phyloP scores from a whole-genome alignment of 495 filamentous ascomycete species.

The Penicillium lividum region DNA sequence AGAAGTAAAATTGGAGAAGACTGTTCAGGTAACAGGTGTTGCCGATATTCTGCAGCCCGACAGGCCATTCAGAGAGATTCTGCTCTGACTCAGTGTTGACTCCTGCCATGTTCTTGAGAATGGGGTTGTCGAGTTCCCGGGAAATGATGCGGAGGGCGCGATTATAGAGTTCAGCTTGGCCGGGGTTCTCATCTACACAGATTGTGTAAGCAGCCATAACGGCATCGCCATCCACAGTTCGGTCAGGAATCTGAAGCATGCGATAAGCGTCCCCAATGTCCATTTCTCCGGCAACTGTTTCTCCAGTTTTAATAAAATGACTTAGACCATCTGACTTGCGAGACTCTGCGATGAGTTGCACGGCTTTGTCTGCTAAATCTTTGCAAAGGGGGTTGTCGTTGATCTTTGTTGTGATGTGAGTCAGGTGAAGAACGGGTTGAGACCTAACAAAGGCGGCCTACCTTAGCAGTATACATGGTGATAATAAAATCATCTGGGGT shows the following conservation, averaged over 20 bases:
- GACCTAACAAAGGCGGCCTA: constrained; percentile 17
- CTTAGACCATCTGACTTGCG: constrained; percentile 56
- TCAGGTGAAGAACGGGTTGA: neutral
- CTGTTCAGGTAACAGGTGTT: constrained; percentile 99
- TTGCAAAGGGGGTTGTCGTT: constrained; percentile 50
- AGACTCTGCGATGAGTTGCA: constrained; percentile 56
- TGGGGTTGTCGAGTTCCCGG: constrained; percentile 45
- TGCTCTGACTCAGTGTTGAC: constrained; percentile 34
- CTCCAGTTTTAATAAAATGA: constrained; percentile 57
- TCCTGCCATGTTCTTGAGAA: constrained; percentile 41
- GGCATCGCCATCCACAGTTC: constrained; percentile 51
- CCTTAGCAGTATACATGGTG: constrained; percentile 60
- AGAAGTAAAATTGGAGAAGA: constrained; percentile 92
- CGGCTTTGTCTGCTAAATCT: constrained; percentile 53
- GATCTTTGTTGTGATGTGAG: constrained; percentile 23
- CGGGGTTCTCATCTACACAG: constrained; percentile 50
- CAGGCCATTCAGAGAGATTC: constrained; percentile 59
- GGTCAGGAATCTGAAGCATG: constrained; percentile 55
- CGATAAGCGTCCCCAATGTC: constrained; percentile 59
- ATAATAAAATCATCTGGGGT: constrained; percentile 61
- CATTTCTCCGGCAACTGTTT: constrained; percentile 54
- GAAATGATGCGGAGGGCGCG: constrained; percentile 54
- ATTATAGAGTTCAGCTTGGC: constrained; percentile 47
- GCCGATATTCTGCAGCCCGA: constrained; percentile 88
- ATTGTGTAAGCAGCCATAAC: constrained; percentile 54